Conservation (phyloP, 2,329 filamentous ascomycete species). For the Colletotrichum truncatum region DNA sequence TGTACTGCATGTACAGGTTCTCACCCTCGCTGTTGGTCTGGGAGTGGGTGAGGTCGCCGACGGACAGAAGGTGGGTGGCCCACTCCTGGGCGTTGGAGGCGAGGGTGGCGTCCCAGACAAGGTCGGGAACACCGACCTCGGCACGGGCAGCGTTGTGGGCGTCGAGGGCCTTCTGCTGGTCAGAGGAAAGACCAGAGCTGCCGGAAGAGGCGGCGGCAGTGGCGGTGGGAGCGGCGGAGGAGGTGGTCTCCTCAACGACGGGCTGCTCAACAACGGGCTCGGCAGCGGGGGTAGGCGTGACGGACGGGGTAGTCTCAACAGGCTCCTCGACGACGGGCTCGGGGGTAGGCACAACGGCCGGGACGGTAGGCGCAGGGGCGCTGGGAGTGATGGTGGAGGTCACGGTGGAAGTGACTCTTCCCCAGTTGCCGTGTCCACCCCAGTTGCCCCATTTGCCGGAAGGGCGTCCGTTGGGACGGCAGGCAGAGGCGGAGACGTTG, state of each 20-base stretch:
- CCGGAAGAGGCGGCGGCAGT: slow-evolving; percentile 1
- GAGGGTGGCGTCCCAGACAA: slow-evolving; percentile 38
- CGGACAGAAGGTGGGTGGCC: slow-evolving; percentile 23
- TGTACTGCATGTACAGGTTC: slow-evolving; percentile 31
- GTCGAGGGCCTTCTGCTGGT: slow-evolving; percentile 27
- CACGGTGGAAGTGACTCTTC: not conserved
- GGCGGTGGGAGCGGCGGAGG: slow-evolving; percentile 21
- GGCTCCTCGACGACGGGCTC: not conserved
- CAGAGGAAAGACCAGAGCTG: slow-evolving; percentile 25
- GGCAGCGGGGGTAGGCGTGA: slow-evolving; percentile 35
- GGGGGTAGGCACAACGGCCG: not conserved
- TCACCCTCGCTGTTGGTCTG: slow-evolving; percentile 20
- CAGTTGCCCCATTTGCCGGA: slow-evolving; percentile 10
- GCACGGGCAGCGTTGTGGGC: slow-evolving; percentile 29
- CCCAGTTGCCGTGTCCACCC: slow-evolving; percentile 11
- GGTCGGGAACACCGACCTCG: slow-evolving; percentile 23
- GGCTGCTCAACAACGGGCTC: slow-evolving; percentile 6
- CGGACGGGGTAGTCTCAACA: not conserved
- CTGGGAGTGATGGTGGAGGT: slow-evolving; percentile 3
- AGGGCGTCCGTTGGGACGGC: not conserved
- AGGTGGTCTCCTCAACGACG: slow-evolving; percentile 29
- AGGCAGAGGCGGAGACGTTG: slow-evolving; percentile 27
- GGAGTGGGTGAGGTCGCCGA: slow-evolving; percentile 30
- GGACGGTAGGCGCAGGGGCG: not conserved
- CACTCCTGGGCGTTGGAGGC: slow-evolving; percentile 37